Conservation (phyloP, 306 rosid species). For the Malus fusca region DNA sequence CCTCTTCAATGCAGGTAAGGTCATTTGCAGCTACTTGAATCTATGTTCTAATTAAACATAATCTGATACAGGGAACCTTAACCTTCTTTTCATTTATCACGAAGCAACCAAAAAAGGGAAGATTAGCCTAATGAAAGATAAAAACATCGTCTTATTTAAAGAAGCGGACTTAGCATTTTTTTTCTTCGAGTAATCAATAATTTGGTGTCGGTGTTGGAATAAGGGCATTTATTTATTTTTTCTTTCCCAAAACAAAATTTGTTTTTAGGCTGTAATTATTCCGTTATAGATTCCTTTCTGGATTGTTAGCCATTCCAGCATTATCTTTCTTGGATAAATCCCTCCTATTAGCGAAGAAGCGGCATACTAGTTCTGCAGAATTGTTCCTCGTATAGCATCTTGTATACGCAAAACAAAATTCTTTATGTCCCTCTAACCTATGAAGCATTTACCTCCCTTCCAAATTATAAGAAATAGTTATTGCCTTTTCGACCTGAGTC, state of each 20-base stretch:
- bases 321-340: background rate
- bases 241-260: too few species aligned
- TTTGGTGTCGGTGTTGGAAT: too few species aligned
- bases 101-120: background rate
- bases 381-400: too few species aligned
- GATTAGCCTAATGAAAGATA: background rate
- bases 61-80: background rate
- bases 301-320: too few species aligned
- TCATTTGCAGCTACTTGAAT: background rate
- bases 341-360: background rate
- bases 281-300: too few species aligned
- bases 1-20: constrained; percentile 78
- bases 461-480: background rate
- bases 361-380: background rate
- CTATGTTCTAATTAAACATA: background rate
- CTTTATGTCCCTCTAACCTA: background rate
- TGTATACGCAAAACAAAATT: background rate
- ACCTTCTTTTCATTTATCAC: background rate
- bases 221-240: too few species aligned
- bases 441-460: background rate
- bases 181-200: too few species aligned
- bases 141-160: background rate
- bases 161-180: background rate
- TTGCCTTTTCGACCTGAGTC: background rate
- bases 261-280: too few species aligned